A percentile compares a stretch with the other conserved stretches of the same genome.
These are phyloP conservation scores for Neurospora sp. DNA, from an alignment of 495 filamentous ascomycete genomes.

Conservation along the genomic window DNA sequence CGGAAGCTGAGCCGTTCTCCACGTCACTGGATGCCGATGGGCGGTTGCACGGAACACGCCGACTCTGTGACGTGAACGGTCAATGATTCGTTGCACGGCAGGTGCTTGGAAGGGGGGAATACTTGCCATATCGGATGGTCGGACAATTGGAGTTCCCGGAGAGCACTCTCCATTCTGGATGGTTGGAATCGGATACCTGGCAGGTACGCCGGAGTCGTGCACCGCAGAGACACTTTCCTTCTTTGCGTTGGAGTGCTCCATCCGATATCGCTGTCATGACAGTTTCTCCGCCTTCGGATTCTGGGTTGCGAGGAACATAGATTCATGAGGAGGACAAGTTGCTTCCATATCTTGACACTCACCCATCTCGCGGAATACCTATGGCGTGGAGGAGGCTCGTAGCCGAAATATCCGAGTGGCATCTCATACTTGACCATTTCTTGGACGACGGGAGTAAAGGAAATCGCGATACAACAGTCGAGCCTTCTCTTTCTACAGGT, in stretches of 20 bases:
- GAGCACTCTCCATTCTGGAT: background rate
- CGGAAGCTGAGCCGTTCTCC: background rate
- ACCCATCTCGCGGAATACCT: background rate
- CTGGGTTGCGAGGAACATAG: background rate
- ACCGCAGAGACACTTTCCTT: background rate
- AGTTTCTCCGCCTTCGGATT: background rate
- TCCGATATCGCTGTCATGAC: background rate
- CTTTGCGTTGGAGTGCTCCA: background rate
- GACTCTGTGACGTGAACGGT: background rate
- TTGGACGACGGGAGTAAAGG: background rate
- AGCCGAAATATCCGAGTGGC: background rate
- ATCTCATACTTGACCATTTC: background rate
- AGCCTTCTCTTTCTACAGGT: background rate
- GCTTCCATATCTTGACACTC: background rate
- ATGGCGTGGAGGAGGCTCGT: background rate
- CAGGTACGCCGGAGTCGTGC: background rate
- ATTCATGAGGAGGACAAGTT: background rate
- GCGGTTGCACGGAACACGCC: background rate
- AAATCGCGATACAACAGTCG: background rate
- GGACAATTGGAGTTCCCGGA: background rate
- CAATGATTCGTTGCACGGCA: background rate
- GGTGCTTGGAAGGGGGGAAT: background rate
- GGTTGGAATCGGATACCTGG: background rate
- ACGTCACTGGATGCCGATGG: background rate
- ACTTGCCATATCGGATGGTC: background rate